Evolutionary conservation across 257 asterid genomes (phyloP).

Genomic region (Forsythia viridissima): DNA sequence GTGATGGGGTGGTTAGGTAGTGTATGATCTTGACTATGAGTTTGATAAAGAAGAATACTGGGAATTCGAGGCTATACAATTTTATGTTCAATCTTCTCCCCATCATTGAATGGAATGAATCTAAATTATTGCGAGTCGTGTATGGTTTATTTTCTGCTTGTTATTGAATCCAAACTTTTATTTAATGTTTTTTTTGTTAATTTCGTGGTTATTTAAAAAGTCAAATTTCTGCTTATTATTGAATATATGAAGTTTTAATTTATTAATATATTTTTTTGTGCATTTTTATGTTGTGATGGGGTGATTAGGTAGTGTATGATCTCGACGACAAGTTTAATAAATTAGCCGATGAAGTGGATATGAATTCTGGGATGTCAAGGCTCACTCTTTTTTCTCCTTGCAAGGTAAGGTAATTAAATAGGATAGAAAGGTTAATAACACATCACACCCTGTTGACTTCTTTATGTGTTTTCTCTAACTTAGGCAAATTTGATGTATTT

Average conservation of each 20-base stretch:
- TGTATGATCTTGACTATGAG: constrained; percentile 33
- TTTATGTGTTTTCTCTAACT: neutral
- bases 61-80: neutral
- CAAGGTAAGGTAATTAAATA: constrained; percentile 58
- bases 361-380: constrained; percentile 70
- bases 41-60: neutral
- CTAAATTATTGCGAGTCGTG: no score
- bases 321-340: constrained; percentile 59
- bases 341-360: constrained; percentile 88
- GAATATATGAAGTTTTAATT: neutral
- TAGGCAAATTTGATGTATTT: constrained; percentile 15
- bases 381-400: constrained; percentile 90
- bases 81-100: neutral
- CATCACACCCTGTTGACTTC: neutral
- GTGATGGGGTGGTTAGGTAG: constrained; percentile 41
- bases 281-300: constrained; percentile 13
- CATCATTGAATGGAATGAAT: no score
- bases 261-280: neutral
- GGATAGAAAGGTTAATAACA: neutral
- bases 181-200: neutral
- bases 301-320: constrained; percentile 55
- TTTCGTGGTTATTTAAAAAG: neutral
- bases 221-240: neutral
- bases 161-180: neutral
- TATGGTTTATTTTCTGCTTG: neutral